Evolutionary conservation across 1,139 yeast genomes (phyloP), one percentile per base, ranked within the genome.

Genomic region (Scheffersomyces parashehatae): DNA sequence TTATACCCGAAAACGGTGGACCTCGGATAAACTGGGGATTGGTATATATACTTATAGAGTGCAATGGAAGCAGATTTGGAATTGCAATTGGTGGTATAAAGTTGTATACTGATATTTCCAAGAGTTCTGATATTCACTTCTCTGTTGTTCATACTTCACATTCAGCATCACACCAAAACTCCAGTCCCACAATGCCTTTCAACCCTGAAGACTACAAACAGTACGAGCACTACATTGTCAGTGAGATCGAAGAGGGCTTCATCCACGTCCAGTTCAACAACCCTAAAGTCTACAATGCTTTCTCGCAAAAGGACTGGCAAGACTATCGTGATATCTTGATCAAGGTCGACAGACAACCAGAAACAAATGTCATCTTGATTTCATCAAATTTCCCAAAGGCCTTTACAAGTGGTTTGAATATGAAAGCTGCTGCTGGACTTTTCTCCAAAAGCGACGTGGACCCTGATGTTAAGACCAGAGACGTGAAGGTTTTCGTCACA

Each of bases 371-470:
- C 24, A 79, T 85, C 36, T 55, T 74, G 41, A 73, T 87, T 5
- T 68, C 88, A 1, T 77, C 84, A 1, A 82, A 83, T 0, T 68
- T 62, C 1, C 86, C 86, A 15, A 65, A 62, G 37, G 72, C 84
- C 1, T 85, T 87, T 55, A 72, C 84, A 26, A 74, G 89, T 9
- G 95, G 95, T 0, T 70, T 87, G 49, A 85, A 87, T 55, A 63
- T 86, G 52, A 74, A 67, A 60, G 67, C 62, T 9, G 75, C 77
- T 3, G 16, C 35, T 12, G 35, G 35, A 5, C 26, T 20, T 20
- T 20, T 20, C 26, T 6, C 8, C 26, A 6, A 6, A 5, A 6
- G 26, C 26, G 26, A 20, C 8, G 40, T 29, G 11, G 15, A 13
- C 15, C 5, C 39, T 3, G 47, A 41, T 7, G 47, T 50, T 20